A percentile compares a stretch with the other conserved stretches of the same genome.
phyloP scores from a whole-genome alignment of 257 asterid genomes.

The Parsonsia alboflavescens region DNA sequence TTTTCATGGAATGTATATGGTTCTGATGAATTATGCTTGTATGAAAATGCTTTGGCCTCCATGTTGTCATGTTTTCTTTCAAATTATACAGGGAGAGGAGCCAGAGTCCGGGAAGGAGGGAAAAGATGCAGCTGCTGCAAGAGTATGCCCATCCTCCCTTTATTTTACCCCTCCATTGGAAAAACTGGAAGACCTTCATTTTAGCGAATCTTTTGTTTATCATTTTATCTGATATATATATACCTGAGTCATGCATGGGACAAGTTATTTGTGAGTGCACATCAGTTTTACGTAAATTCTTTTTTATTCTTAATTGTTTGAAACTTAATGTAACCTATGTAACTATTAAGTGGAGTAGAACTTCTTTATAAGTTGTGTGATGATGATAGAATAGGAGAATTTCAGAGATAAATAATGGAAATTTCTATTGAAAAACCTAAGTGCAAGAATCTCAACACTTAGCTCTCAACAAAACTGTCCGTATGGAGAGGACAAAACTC shows the following conservation, averaged over 20 bases:
- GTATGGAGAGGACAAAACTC: too few relatives aligned
- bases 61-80: slow-evolving; percentile 18
- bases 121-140: slow-evolving; percentile 37
- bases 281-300: not conserved
- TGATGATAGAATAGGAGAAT: too few relatives aligned
- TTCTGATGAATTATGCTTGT: slow-evolving; percentile 6
- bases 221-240: not conserved
- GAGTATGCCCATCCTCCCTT: slow-evolving; percentile 42
- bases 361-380: not conserved
- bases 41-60: slow-evolving; percentile 23
- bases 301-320: not conserved
- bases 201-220: not conserved
- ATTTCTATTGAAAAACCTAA: too few relatives aligned
- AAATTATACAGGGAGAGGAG: slow-evolving; percentile 71
- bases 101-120: slow-evolving; percentile 70
- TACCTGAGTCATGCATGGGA: not conserved
- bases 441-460: too few relatives aligned
- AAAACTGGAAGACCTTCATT: not conserved
- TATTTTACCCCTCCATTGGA: not conserved
- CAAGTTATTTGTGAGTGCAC: not conserved
- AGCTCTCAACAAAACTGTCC: too few relatives aligned
- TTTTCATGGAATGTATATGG: slow-evolving; percentile 1
- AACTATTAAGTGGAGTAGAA: not conserved
- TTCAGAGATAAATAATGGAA: too few relatives aligned
- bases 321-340: not conserved